A percentile compares a stretch with the other conserved stretches of the same genome.
Evolutionary conservation across 2,329 filamentous ascomycete species (phyloP).

Genomic region (Xylariales sp.): DNA sequence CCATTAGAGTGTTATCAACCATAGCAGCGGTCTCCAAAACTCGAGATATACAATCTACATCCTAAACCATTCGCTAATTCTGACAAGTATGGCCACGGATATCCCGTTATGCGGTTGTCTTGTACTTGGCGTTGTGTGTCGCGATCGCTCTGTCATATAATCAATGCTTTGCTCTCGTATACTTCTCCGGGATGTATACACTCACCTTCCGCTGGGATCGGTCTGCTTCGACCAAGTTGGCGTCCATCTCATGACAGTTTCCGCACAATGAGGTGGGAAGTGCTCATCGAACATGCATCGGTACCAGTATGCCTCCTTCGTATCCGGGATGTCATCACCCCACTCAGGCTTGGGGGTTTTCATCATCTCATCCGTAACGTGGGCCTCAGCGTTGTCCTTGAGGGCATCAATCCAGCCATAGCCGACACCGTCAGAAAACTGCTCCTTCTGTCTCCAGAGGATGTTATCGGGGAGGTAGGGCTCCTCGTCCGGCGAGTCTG

Average conservation of each 20-base stretch:
- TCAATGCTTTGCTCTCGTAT: no score
- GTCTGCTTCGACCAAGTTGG: constrained; percentile 96
- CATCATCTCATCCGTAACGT: constrained; percentile 96
- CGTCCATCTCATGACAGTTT: constrained; percentile 93
- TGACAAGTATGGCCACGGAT: no score
- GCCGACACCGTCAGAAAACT: constrained; percentile 97
- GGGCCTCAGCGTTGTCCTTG: constrained; percentile 86
- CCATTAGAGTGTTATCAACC: no score
- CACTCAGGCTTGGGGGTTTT: constrained; percentile 97
- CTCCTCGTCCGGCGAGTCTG: constrained; percentile 71
- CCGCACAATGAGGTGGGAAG: constrained; percentile 87
- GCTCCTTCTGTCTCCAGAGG: constrained; percentile 98
- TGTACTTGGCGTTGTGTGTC: constrained; percentile 72
- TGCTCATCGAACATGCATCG: constrained; percentile 98
- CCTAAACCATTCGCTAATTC: no score
- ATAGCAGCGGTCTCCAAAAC: no score
- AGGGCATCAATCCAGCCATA: constrained; percentile 98
- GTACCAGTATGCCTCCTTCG: constrained; percentile 99
- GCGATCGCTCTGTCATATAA: constrained; percentile 61
- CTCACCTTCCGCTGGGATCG: constrained; percentile 86
- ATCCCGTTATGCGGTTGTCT: constrained; percentile 31
- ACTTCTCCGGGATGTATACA: no score
- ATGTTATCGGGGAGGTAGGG: constrained; percentile 96
- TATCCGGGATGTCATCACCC: constrained; percentile 88
- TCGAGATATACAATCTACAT: no score